These are phyloP conservation scores for Ophiocordyceps sinensis DNA, from an alignment of 2,329 filamentous ascomycete species.

Conservation along the genomic window DNA sequence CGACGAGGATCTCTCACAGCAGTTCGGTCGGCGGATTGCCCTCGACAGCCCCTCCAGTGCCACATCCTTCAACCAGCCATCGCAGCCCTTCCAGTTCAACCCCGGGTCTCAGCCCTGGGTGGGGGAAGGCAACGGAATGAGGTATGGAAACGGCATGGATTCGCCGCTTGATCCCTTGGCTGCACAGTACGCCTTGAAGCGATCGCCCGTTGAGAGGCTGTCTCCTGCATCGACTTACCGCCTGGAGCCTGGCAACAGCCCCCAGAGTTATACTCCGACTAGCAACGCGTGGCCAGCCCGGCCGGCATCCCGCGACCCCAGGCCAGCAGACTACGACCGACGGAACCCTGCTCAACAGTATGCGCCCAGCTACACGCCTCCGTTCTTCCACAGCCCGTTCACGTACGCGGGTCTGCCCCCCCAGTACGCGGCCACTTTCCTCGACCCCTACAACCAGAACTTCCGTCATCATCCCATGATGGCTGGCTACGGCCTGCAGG, in stretches of 20 bases:
- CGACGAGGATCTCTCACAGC: constrained; percentile 21
- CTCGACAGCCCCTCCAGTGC: constrained; percentile 16
- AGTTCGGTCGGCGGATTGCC: constrained; percentile 17
- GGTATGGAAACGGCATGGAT: constrained; percentile 16
- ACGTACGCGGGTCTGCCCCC: constrained; percentile 13
- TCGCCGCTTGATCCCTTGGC: constrained; percentile 16
- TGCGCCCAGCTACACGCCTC: constrained; percentile 11
- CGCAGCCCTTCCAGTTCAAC: constrained; percentile 31
- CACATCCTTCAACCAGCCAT: constrained; percentile 13
- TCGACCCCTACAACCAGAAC: constrained; percentile 20
- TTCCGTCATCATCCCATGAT: constrained; percentile 23
- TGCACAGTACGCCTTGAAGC: constrained; percentile 16
- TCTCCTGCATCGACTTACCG: constrained; percentile 18
- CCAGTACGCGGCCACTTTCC: constrained; percentile 20
- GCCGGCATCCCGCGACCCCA: constrained; percentile 17
- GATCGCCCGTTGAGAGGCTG: constrained; percentile 23
- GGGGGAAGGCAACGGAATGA: constrained; percentile 12
- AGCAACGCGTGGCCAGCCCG: constrained; percentile 25
- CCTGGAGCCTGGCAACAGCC: constrained; percentile 13
- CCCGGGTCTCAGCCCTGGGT: constrained; percentile 32
- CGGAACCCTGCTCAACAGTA: constrained; percentile 19
- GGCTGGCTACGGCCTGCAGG: constrained; percentile 17
- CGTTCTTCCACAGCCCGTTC: constrained; percentile 18
- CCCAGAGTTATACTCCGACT: constrained; percentile 13
- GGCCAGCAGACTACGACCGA: constrained; percentile 23